Evolutionary conservation across 2,329 filamentous ascomycete species (phyloP), one percentile per base, ranked within the genome.

Genomic region (Aspergillus sp.): DNA sequence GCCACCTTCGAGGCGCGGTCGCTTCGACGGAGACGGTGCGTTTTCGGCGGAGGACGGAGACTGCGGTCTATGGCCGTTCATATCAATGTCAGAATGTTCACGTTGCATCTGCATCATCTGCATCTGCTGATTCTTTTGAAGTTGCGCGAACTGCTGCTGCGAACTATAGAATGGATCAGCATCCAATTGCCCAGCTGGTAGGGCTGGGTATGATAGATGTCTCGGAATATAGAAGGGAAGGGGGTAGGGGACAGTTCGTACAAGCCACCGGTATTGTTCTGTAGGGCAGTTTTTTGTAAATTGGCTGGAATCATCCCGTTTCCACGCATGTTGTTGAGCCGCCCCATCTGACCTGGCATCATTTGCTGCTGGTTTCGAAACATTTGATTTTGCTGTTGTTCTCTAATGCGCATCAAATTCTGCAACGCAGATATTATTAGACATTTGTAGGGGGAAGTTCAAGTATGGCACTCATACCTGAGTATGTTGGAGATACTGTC

Each of bases 11-110:
- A 96, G 84, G 57, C 93, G 89, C 57, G 88, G 90, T 69, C 93
- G 86, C 80, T 98, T 98, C 62, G 90, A 93, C 2, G 93, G 93
- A 33, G 93, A 98, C 4, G 92, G 91, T 24, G 91, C 92, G 69
- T 95, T 95, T 53, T 97, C 93, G 54, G 87, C 88, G 39, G 89
- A 88, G 51, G 87, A 86, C 7, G 93, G 93, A 34, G 93, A 96
- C 57, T 88, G 87, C 27, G 91, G 88, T 59, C 92, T 86, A 65
- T 88, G 87, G 59, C 89, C 89, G 75, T 89, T 91, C 74, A 89
- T 89, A 67, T 96, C 91, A 84, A 95, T 91, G 61, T 89, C 87
- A 15, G 91, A 93, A 54, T 90, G 89, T 68, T 96, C 91, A 59
- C 91, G 84, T 73, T 93, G 90, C 90, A 96, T 96, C 72, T 90